Conservation (phyloP, 2,329 filamentous ascomycete genomes). For the Dryadomyces quercus-mongolicae region DNA sequence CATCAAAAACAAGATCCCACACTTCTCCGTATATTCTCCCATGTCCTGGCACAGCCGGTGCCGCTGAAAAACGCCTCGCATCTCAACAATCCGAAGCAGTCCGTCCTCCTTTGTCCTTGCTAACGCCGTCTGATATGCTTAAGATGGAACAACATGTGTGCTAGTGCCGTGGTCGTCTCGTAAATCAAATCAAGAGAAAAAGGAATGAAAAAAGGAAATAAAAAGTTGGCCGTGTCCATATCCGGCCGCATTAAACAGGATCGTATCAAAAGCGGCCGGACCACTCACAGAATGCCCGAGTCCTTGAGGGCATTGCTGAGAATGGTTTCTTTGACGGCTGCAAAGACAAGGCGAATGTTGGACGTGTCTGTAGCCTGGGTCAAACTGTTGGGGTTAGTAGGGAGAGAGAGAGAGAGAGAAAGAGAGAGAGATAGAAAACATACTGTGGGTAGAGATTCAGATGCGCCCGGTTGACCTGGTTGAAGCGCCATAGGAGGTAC, state of each 20-base stretch:
- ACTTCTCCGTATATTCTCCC: too few species aligned
- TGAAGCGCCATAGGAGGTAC: conserved; percentile 96
- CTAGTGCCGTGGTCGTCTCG: neutral
- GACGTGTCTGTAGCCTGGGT: conserved; percentile 98
- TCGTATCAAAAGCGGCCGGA: neutral
- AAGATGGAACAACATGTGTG: neutral
- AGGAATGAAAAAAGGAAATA: neutral
- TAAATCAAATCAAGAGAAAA: neutral
- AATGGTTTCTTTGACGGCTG: conserved; percentile 97
- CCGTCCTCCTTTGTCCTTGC: neutral
- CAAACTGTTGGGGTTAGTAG: conserved; percentile 46
- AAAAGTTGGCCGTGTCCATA: neutral
- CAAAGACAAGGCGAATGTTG: conserved; percentile 95
- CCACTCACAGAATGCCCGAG: conserved; percentile 74
- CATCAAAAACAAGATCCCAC: too few species aligned
- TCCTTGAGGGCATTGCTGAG: conserved; percentile 96
- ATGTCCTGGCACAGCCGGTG: neutral
- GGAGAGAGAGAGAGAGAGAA: neutral
- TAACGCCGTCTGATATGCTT: conserved; percentile 5
- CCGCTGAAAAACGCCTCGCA: conserved; percentile 3
- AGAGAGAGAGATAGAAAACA: conserved; percentile 13
- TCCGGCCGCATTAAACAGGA: neutral
- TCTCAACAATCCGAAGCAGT: neutral
- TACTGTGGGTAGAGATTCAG: conserved; percentile 97
- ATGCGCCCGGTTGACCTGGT: conserved; percentile 93